These are phyloP conservation scores for Lachancea meyersii DNA, from an alignment of 805 yeast species.

Conservation along the genomic window DNA sequence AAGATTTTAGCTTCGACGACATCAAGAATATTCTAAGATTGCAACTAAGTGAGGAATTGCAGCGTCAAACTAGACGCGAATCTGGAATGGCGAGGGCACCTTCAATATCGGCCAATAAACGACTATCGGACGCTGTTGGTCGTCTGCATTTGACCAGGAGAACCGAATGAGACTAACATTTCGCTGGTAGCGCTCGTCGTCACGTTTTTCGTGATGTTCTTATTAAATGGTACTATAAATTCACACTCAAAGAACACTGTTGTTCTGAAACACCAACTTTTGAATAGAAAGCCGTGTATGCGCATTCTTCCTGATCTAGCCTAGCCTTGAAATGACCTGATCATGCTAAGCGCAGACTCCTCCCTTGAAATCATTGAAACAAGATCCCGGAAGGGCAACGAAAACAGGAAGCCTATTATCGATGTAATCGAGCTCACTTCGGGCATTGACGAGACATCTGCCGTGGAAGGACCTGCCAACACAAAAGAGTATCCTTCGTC, in stretches of 20 bases:
- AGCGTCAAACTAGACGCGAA: conserved; percentile 18
- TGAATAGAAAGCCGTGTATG: no score
- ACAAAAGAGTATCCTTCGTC: conserved; percentile 15
- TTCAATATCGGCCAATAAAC: conserved; percentile 23
- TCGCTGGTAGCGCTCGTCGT: no score
- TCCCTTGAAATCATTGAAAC: conserved; percentile 6
- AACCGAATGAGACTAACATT: conserved; percentile 4
- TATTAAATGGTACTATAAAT: background rate
- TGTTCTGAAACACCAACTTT: no score
- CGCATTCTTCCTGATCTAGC: background rate
- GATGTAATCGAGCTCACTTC: conserved; percentile 7
- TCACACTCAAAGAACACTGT: no score
- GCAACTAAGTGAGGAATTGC: conserved; percentile 28
- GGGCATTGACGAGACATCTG: conserved; percentile 1
- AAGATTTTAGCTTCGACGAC: conserved; percentile 16
- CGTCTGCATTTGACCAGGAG: conserved; percentile 10
- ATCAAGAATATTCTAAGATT: conserved; percentile 27
- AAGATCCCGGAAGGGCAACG: background rate
- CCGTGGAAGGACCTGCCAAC: background rate
- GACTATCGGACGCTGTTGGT: conserved; percentile 25
- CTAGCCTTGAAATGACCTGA: background rate
- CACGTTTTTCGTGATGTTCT: background rate
- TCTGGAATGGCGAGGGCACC: conserved; percentile 15
- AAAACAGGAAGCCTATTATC: background rate
- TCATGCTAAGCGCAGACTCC: conserved; percentile 2